phyloP scores from a whole-genome alignment of 2,329 filamentous ascomycete genomes.

The Ophiosphaerella korrae region DNA sequence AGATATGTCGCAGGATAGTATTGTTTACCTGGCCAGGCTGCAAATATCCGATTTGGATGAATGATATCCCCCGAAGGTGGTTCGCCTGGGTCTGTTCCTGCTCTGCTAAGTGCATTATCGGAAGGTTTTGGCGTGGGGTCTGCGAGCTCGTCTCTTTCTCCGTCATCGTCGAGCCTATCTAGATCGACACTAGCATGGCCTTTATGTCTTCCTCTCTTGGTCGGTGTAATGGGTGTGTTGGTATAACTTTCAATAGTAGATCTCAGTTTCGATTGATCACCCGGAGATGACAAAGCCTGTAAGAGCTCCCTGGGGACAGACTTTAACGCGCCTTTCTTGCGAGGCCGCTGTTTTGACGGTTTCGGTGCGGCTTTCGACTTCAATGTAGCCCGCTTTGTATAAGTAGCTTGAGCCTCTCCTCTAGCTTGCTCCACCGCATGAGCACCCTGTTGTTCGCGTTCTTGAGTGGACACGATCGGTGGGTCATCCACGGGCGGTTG shows the following conservation, averaged over 20 bases:
- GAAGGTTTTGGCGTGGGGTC: slow-evolving; percentile 17
- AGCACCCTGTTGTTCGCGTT: slow-evolving; percentile 44
- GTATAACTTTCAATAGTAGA: slow-evolving; percentile 2
- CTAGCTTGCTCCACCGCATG: slow-evolving; percentile 32
- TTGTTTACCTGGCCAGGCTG: slow-evolving; percentile 61
- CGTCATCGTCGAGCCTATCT: slow-evolving; percentile 25
- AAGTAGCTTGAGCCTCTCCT: slow-evolving; percentile 21
- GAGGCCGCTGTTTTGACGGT: slow-evolving; percentile 19
- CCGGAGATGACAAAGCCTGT: slow-evolving; percentile 23
- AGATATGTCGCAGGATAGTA: slow-evolving; percentile 67
- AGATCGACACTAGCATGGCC: slow-evolving; percentile 14
- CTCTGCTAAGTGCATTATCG: slow-evolving; percentile 6
- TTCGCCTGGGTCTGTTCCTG: slow-evolving; percentile 16
- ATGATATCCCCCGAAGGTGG: slow-evolving; percentile 33
- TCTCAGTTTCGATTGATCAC: slow-evolving; percentile 14
- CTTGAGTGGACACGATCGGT: slow-evolving; percentile 27
- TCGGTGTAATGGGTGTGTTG: slow-evolving; percentile 20
- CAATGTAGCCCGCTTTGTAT: slow-evolving; percentile 25
- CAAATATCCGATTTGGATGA: slow-evolving; percentile 61
- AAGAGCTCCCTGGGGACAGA: slow-evolving; percentile 32
- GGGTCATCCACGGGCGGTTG: slow-evolving; percentile 25
- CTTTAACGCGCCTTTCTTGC: slow-evolving; percentile 35
- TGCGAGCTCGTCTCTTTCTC: slow-evolving; percentile 26
- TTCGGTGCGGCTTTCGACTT: slow-evolving; percentile 26
- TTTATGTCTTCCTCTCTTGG: slow-evolving; percentile 4